phyloP scores from a whole-genome alignment of 108 stramenopile species.

The Skeletonema grethae region DNA sequence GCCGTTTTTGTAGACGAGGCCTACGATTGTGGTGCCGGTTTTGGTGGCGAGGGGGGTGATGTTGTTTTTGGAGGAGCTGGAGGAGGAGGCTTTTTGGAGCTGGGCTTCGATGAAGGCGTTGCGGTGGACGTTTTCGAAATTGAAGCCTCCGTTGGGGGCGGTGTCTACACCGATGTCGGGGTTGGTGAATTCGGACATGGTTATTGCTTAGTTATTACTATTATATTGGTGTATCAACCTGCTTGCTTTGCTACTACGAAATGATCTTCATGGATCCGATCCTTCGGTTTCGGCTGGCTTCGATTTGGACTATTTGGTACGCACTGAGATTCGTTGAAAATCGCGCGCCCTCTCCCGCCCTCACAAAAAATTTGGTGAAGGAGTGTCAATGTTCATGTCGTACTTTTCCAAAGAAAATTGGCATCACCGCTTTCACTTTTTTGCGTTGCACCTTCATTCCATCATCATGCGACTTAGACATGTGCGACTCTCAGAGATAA shows the following conservation, averaged over 20 bases:
- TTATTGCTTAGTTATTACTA: conserved; percentile 5
- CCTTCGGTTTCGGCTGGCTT: no score
- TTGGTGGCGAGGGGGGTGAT: conserved; percentile 88
- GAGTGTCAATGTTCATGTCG: no score
- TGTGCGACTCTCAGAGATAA: no score
- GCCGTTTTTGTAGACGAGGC: conserved; percentile 89
- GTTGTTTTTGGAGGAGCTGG: conserved; percentile 16
- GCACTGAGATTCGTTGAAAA: no score
- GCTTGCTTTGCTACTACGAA: neutral
- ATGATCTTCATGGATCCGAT: neutral
- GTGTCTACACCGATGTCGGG: conserved; percentile 10
- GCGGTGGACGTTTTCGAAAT: conserved; percentile 79
- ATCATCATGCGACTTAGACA: no score
- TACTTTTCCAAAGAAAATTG: no score
- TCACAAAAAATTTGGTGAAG: no score
- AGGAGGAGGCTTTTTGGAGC: conserved; percentile 45
- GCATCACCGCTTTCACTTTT: no score
- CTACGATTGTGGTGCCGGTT: conserved; percentile 97
- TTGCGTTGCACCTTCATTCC: no score
- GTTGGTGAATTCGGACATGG: conserved; percentile 54
- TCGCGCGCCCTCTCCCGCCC: no score
- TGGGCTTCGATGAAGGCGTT: conserved; percentile 61
- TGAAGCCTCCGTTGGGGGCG: conserved; percentile 62
- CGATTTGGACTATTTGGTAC: no score
- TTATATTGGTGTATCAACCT: neutral